Percentiles rank a stretch among this genome's conserved stretches.
Evolutionary conservation across 331 rosid genomes (phyloP).

Genomic region (Stylosanthes scabra): DNA sequence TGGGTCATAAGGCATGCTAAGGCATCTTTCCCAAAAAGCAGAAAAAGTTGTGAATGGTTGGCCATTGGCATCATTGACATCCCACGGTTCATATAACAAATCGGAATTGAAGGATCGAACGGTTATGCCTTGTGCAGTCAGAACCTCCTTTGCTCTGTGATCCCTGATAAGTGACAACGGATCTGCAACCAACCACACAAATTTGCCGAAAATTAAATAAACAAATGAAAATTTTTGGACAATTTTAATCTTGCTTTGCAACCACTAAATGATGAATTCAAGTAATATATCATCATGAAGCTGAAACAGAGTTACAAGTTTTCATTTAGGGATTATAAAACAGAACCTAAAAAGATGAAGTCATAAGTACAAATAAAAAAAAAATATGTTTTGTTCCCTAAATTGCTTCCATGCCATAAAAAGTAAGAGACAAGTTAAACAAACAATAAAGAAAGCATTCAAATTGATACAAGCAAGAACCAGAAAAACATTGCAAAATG

Average conservation of each 20-base stretch:
- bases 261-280: conserved; percentile 6
- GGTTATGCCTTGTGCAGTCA: conserved; percentile 74
- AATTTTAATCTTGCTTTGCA: not conserved
- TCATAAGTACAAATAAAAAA: not conserved
- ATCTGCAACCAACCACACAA: conserved; percentile 59
- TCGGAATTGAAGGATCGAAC: conserved; percentile 91
- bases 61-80: conserved; percentile 80
- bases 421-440: conserved; percentile 4
- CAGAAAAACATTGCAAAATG: not conserved
- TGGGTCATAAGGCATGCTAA: conserved; percentile 95
- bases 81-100: conserved; percentile 97
- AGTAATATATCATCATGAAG: conserved; percentile 4
- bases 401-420: conserved; percentile 10
- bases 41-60: conserved; percentile 84
- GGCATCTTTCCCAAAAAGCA: conserved; percentile 96
- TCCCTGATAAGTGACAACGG: conserved; percentile 92
- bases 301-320: not conserved
- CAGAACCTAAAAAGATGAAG: conserved; percentile 5
- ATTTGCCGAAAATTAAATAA: not conserved
- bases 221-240: conserved; percentile 6
- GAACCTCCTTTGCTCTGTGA: conserved; percentile 86
- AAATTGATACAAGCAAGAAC: conserved; percentile 36
- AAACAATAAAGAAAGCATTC: conserved; percentile 21
- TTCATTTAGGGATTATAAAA: conserved; percentile 1
- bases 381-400: not conserved